These are phyloP conservation scores for Vitis riparia DNA, from an alignment of 164 flowering plant genomes.

Conservation along the genomic window DNA sequence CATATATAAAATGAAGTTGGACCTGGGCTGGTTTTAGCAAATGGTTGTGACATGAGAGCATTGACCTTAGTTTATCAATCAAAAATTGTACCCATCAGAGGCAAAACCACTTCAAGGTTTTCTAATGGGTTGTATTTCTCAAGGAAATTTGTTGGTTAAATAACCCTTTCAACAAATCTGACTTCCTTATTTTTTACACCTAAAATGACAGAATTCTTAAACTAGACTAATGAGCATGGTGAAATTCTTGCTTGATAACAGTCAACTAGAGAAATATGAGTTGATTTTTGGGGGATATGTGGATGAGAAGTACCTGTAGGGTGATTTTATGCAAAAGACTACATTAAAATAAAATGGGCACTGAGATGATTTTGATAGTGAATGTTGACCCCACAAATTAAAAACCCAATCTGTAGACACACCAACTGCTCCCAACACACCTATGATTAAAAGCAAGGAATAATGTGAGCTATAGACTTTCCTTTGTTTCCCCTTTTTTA, in stretches of 20 bases:
- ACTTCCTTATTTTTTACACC: too few species aligned
- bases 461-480: conserved; percentile 12
- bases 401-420: conserved; percentile 17
- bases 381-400: conserved; percentile 22
- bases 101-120: too few species aligned
- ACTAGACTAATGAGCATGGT: not conserved
- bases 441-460: conserved; percentile 33
- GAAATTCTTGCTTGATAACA: not conserved
- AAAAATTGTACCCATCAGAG: too few species aligned
- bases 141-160: too few species aligned
- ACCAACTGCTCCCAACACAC: conserved; percentile 29
- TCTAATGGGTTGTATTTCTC: too few species aligned
- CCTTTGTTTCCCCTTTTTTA: not conserved
- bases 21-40: conserved; percentile 13
- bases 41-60: conserved; percentile 11
- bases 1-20: conserved; percentile 8
- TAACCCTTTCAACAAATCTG: too few species aligned
- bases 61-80: too few species aligned
- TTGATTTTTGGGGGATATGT: not conserved
- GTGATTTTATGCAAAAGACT: not conserved
- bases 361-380: conserved; percentile 12
- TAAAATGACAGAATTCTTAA: too few species aligned
- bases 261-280: not conserved
- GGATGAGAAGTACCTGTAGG: not conserved
- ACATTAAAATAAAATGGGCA: not conserved